A percentile compares a stretch with the other conserved stretches of the same genome.
phyloP scores from a whole-genome alignment of 2,329 filamentous ascomycete genomes.

The Trichoderma citrinoviride region DNA sequence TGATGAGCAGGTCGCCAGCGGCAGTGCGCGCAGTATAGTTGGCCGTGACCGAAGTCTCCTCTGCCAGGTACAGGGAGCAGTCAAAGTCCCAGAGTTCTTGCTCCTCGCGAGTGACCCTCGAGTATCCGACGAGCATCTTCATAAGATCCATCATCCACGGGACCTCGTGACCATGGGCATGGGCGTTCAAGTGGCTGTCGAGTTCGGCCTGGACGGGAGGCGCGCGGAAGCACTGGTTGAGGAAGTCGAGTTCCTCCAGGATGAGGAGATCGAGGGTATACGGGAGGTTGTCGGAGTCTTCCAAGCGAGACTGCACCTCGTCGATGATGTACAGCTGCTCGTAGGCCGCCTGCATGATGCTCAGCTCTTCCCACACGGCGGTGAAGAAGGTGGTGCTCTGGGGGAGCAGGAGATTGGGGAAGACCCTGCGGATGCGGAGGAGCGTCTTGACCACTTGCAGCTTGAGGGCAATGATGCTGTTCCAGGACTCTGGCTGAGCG shows the following conservation, averaged over 20 bases:
- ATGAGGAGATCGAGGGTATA: constrained; percentile 94
- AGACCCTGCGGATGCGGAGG: constrained; percentile 82
- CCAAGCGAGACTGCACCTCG: constrained; percentile 80
- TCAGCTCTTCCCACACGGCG: constrained; percentile 85
- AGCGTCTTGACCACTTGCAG: constrained; percentile 92
- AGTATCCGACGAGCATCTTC: constrained; percentile 79
- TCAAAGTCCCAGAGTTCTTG: constrained; percentile 96
- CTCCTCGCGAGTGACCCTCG: constrained; percentile 88
- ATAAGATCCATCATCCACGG: constrained; percentile 87
- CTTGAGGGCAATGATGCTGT: constrained; percentile 82
- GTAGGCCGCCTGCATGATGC: constrained; percentile 68
- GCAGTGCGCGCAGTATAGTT: constrained; percentile 96
- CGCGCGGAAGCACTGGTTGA: constrained; percentile 86
- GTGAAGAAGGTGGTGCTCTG: constrained; percentile 82
- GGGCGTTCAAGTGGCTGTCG: constrained; percentile 69
- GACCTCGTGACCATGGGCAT: constrained; percentile 59
- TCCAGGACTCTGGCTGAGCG: constrained; percentile 66
- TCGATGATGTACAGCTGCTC: constrained; percentile 81
- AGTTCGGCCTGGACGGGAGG: constrained; percentile 86
- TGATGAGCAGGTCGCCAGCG: constrained; percentile 87
- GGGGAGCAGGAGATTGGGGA: constrained; percentile 75
- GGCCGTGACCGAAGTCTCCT: constrained; percentile 90
- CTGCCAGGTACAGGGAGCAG: constrained; percentile 89
- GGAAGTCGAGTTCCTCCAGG: constrained; percentile 89
- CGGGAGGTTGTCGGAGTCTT: constrained; percentile 86